phyloP scores from a whole-genome alignment of 495 filamentous ascomycete genomes.

The Rhizodiscina lignyota region DNA sequence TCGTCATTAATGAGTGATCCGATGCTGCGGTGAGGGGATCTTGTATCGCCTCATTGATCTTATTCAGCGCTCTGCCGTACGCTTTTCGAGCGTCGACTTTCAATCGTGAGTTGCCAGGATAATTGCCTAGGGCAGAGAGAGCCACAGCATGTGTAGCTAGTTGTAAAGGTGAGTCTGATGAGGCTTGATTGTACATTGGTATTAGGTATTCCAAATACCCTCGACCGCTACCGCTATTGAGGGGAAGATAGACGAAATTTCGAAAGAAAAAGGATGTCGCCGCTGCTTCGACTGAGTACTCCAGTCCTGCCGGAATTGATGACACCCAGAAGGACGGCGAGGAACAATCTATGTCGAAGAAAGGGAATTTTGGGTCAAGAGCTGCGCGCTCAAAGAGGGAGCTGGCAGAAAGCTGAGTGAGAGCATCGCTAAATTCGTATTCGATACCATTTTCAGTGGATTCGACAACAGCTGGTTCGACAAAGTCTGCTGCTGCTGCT shows the following conservation, averaged over 20 bases:
- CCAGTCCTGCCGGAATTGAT: no score
- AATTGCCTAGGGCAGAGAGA: constrained; percentile 13
- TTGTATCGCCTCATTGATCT: constrained; percentile 12
- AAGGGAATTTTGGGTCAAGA: no score
- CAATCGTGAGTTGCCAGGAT: constrained; percentile 12
- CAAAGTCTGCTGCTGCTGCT: no score
- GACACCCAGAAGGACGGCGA: no score
- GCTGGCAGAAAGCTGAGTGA: no score
- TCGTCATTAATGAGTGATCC: constrained; percentile 14
- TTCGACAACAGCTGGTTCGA: no score
- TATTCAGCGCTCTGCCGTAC: constrained; percentile 15
- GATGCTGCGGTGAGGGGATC: constrained; percentile 12
- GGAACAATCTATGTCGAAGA: no score
- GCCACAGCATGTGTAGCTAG: constrained; percentile 17
- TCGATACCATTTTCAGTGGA: no score
- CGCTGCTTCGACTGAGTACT: constrained; percentile 12
- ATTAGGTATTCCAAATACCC: constrained; percentile 15
- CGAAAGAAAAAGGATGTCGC: constrained; percentile 19
- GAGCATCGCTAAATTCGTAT: no score
- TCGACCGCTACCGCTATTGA: constrained; percentile 12
- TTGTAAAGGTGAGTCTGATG: constrained; percentile 14
- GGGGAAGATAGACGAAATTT: constrained; percentile 17
- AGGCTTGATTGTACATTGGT: constrained; percentile 13
- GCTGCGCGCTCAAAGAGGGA: no score
- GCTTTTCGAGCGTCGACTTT: constrained; percentile 7